Evolutionary conservation across 768 basidiomycete species (phyloP), one percentile per base, ranked within the genome.

Genomic region (Lentinula raphanica): DNA sequence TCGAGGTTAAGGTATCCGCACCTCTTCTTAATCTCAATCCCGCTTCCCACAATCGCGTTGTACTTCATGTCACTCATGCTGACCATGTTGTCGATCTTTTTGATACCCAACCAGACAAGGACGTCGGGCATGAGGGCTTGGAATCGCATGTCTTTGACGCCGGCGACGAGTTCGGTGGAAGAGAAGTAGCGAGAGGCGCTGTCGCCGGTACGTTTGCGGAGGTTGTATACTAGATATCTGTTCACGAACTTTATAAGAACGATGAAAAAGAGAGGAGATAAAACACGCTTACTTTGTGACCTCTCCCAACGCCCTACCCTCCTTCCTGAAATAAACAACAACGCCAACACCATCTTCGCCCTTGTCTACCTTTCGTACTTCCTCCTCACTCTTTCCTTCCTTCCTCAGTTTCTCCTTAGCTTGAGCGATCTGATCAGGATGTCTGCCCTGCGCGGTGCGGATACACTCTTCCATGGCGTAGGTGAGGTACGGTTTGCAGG

Each of bases 91-190:
- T 93, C 85, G 45, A 98, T 83, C 79, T 92, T 92, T 72, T 69
- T 86, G 67, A 98, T 89, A 0, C 96, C 96, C 17, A 98, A 73
- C 92, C 94, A 98, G 69, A 94, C 93, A 45, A 98, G 74, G 5
- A 97, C 89, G 68, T 98, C 96, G 3, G 96, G 96, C 94, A 98
- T 97, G 60, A 93, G 78, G 21, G 88, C 91, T 23, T 82, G 85
- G 86, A 94, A 94, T n/a, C 93, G 84, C 92, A 94, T 92, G 67
- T 94, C 92, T 73, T 93, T 91, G 23, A 97, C 94, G 8, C 95
- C 95, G 0, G 95, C 95, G 59, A 98, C 91, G 62, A 90, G 76
- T 72, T 95, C 95, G 0, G 96, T 98, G 5, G 87, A 85, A 68
- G 90, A 88, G 80, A 98, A 98, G 77, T 98, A 98, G 67, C 87